phyloP scores from a whole-genome alignment of 352 stramenopile genomes.

The Phytophthora chlamydospora region DNA sequence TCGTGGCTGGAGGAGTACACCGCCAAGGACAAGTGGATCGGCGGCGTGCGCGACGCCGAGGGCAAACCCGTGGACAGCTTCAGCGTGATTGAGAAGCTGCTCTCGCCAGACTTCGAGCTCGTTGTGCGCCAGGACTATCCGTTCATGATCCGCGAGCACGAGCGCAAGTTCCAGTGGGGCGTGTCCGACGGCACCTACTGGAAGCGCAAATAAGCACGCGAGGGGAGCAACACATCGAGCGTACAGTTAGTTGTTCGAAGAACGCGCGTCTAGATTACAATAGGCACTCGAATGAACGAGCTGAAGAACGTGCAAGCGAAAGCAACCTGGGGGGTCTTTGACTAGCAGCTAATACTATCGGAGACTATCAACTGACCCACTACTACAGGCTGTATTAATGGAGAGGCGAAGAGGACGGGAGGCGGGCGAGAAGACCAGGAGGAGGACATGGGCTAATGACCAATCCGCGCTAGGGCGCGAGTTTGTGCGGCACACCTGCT shows the following conservation, averaged over 20 bases:
- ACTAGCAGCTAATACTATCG: conserved; percentile 44
- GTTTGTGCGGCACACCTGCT: conserved; percentile 28
- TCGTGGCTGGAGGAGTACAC: conserved; percentile 98
- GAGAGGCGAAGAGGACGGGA: conserved; percentile 34
- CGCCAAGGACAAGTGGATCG: conserved; percentile 88
- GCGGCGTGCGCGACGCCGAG: conserved; percentile 48
- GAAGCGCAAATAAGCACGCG: conserved; percentile 60
- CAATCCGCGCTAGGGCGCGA: conserved; percentile 31
- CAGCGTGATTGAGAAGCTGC: conserved; percentile 58
- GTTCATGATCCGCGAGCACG: conserved; percentile 93
- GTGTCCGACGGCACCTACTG: conserved; percentile 90
- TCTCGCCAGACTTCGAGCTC: conserved; percentile 77
- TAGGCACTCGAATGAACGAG: conserved; percentile 19
- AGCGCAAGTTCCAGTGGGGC: conserved; percentile 93
- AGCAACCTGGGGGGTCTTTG: conserved; percentile 30
- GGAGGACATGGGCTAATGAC: conserved; percentile 13
- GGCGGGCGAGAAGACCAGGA: conserved; percentile 16
- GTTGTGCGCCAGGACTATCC: conserved; percentile 84
- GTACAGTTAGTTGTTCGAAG: conserved; percentile 15
- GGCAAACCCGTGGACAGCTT: conserved; percentile 72
- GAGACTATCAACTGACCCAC: conserved; percentile 37
- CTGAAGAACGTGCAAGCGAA: conserved; percentile 22
- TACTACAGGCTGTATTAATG: conserved; percentile 40
- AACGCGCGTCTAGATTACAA: conserved; percentile 39
- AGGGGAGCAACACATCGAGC: conserved; percentile 1